These are phyloP conservation scores for Fusarium udum DNA, from an alignment of 2,329 filamentous ascomycete genomes.

Conservation along the genomic window DNA sequence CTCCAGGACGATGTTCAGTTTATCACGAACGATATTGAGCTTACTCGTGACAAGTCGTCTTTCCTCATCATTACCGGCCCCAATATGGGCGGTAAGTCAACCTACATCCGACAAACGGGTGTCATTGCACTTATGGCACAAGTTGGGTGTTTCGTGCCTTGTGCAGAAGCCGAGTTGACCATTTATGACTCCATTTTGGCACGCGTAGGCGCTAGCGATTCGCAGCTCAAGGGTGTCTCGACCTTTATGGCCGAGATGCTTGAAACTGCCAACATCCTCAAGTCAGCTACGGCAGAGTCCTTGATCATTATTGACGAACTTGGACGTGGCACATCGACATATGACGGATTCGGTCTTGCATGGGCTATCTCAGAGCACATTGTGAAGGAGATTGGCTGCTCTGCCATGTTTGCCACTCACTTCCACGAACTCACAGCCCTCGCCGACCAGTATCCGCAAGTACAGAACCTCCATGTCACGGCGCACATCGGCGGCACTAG, in stretches of 20 bases:
- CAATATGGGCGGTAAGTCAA: conserved; percentile 99
- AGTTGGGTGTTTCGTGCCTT: conserved; percentile 95
- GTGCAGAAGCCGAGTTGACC: conserved; percentile 86
- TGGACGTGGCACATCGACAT: conserved; percentile 94
- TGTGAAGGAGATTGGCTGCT: conserved; percentile 92
- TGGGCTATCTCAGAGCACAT: conserved; percentile 99
- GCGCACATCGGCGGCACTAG: conserved; percentile 79
- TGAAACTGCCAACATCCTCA: conserved; percentile 97
- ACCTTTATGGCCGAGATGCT: conserved; percentile 99
- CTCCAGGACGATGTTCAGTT: conserved; percentile 99
- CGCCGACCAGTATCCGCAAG: conserved; percentile 85
- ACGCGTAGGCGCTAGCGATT: conserved; percentile 93
- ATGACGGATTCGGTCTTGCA: conserved; percentile 97
- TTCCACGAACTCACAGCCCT: conserved; percentile 97
- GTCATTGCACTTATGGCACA: conserved; percentile 98
- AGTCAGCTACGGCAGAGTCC: conserved; percentile 92
- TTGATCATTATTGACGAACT: conserved; percentile 99
- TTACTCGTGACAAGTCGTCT: conserved; percentile 80
- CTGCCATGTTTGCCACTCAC: conserved; percentile 94
- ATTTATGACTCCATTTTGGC: conserved; percentile 98
- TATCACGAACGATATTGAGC: conserved; percentile 94
- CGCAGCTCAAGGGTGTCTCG: conserved; percentile 95
- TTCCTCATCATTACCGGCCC: conserved; percentile 97
- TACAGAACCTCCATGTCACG: conserved; percentile 93
- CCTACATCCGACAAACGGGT: conserved; percentile 96